These are phyloP conservation scores for Boechera stricta DNA, from an alignment of 345 rosid genomes.

Conservation along the genomic window DNA sequence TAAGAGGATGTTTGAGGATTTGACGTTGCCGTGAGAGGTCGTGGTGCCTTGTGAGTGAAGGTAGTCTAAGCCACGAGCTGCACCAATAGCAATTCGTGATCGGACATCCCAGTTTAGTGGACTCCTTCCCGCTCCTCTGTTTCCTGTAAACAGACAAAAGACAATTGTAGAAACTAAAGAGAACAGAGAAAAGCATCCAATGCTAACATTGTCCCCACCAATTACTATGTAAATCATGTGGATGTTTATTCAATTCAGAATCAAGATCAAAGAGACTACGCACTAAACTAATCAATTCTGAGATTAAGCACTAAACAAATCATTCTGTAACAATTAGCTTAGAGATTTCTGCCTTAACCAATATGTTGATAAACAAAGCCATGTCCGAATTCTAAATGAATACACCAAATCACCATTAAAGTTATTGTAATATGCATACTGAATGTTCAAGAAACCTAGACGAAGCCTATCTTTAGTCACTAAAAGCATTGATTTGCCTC, in stretches of 20 bases:
- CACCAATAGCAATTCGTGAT: constrained; percentile 70
- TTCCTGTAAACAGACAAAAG: constrained; percentile 28
- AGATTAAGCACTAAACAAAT: no score
- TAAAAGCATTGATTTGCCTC: neutral
- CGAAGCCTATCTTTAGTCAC: neutral
- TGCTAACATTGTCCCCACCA: constrained; percentile 20
- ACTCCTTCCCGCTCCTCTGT: constrained; percentile 68
- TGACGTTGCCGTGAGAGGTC: constrained; percentile 80
- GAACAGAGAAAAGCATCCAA: constrained; percentile 20
- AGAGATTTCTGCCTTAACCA: no score
- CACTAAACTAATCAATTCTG: neutral
- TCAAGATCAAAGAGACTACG: neutral
- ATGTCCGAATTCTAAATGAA: no score
- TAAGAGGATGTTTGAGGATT: constrained; percentile 88
- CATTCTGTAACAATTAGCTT: no score
- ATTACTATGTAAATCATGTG: neutral
- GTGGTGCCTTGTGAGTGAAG: constrained; percentile 70
- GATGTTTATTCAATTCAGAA: neutral
- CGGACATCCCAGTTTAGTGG: constrained; percentile 78
- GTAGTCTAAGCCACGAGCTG: constrained; percentile 72
- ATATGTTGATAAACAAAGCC: no score
- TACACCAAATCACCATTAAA: neutral
- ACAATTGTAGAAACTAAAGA: neutral
- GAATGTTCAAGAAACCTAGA: neutral
- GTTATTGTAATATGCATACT: neutral